A percentile compares a stretch with the other conserved stretches of the same genome.
These are phyloP conservation scores for Wickerhamiella galacta DNA, from an alignment of 805 yeast genomes.

Conservation along the genomic window DNA sequence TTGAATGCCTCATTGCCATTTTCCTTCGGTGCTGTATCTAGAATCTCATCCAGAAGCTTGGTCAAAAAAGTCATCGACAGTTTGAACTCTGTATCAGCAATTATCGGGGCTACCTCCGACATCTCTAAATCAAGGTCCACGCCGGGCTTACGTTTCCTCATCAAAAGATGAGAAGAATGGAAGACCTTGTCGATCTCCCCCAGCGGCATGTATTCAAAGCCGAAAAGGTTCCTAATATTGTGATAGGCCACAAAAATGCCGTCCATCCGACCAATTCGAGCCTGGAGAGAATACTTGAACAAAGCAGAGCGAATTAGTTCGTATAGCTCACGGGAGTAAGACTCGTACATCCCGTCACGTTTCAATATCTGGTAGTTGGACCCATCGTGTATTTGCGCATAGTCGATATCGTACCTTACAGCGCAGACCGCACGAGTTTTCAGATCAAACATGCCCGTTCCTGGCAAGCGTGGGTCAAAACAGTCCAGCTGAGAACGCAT, in stretches of 20 bases:
- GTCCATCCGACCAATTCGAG: conserved; percentile 91
- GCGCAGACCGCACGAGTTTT: conserved; percentile 86
- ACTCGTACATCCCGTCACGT: conserved; percentile 49
- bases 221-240: conserved; percentile 63
- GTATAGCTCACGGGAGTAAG: conserved; percentile 63
- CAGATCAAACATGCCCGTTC: conserved; percentile 80
- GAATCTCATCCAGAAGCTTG: conserved; percentile 28
- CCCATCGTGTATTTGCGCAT: conserved; percentile 38
- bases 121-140: conserved; percentile 16
- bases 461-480: conserved; percentile 57
- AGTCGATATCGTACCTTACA: conserved; percentile 57
- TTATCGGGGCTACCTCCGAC: conserved; percentile 24
- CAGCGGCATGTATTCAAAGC: conserved; percentile 76
- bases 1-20: conserved; percentile 5
- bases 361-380: conserved; percentile 52
- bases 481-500: conserved; percentile 90
- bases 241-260: conserved; percentile 90
- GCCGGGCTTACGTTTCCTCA: conserved; percentile 6
- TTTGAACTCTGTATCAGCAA: conserved; percentile 57
- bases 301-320: conserved; percentile 65
- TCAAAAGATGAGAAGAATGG: conserved; percentile 30
- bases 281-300: conserved; percentile 77
- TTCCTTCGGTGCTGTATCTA: conserved; percentile 4
- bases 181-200: conserved; percentile 48
- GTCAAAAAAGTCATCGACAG: conserved; percentile 38